Conservation (phyloP, 495 filamentous ascomycete genomes). For the Annulohypoxylon moriforme region DNA sequence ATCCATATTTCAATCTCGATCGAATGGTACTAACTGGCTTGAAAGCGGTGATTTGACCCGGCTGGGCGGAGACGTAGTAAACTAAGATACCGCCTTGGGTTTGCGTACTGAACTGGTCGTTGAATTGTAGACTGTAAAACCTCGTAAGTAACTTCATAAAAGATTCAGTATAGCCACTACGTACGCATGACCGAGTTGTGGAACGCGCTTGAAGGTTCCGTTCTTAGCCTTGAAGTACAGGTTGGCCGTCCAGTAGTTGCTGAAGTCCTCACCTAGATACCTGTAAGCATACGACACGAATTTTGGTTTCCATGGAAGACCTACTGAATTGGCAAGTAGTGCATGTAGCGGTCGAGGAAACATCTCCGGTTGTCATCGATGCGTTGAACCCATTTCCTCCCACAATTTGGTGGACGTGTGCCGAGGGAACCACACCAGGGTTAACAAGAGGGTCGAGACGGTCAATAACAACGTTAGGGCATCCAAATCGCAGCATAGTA, state of each 20-base stretch:
- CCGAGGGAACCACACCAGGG: conserved; percentile 53
- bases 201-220: conserved; percentile 63
- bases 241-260: conserved; percentile 66
- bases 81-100: conserved; percentile 62
- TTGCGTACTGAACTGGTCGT: conserved; percentile 61
- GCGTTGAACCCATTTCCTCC: conserved; percentile 61
- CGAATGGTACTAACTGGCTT: conserved; percentile 53
- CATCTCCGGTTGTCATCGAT: conserved; percentile 56
- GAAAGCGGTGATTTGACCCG: conserved; percentile 65
- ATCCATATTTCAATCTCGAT: not conserved
- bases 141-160: not conserved
- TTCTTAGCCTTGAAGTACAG: conserved; percentile 65
- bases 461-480: conserved; percentile 58
- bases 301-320: not conserved
- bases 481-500: conserved; percentile 63
- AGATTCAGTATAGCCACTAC: not conserved
- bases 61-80: conserved; percentile 65
- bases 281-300: not conserved
- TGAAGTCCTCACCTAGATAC: conserved; percentile 51
- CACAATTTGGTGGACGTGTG: conserved; percentile 60
- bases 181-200: conserved; percentile 57
- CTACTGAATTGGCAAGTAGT: conserved; percentile 56
- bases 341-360: conserved; percentile 52
- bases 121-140: conserved; percentile 52
- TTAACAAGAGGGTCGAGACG: conserved; percentile 58